Conservation (phyloP, 352 stramenopile species). For the Aphanomyces cochlioides region DNA sequence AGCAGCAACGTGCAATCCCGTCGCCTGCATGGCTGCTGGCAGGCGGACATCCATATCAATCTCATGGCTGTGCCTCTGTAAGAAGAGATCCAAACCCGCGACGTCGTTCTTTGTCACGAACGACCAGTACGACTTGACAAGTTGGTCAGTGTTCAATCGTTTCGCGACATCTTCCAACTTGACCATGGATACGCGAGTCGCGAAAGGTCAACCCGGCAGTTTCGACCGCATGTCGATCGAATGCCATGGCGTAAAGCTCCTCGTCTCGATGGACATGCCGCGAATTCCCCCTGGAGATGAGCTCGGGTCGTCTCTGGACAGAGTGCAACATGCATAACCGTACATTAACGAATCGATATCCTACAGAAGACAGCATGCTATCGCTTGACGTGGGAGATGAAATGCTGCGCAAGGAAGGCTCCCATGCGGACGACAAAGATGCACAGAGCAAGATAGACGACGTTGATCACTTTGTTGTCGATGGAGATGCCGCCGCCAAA, state of each 20-base stretch:
- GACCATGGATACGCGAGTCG: neutral
- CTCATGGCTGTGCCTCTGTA: neutral
- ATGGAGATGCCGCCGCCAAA: conserved; percentile 12
- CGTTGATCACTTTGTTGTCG: conserved; percentile 11
- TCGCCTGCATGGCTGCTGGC: conserved; percentile 7
- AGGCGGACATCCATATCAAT: conserved; percentile 9
- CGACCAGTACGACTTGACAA: conserved; percentile 23
- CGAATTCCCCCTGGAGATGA: no score
- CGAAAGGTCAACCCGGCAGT: no score
- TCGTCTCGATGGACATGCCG: no score
- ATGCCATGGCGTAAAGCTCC: no score
- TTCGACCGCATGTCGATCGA: no score
- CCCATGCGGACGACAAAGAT: neutral
- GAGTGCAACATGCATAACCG: no score
- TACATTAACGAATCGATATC: no score
- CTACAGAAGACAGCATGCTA: neutral
- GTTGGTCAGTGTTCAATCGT: conserved; percentile 12
- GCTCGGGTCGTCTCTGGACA: no score
- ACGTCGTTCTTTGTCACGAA: conserved; percentile 25
- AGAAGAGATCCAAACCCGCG: neutral
- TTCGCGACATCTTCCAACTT: neutral
- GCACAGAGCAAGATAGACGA: neutral
- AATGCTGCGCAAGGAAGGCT: neutral
- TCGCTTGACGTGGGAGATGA: conserved; percentile 10
- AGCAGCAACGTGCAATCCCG: conserved; percentile 14